Percentiles rank a stretch among this genome's conserved stretches.
Conservation (phyloP, 2,329 filamentous ascomycete species). For the Lecanicillium sp. region DNA sequence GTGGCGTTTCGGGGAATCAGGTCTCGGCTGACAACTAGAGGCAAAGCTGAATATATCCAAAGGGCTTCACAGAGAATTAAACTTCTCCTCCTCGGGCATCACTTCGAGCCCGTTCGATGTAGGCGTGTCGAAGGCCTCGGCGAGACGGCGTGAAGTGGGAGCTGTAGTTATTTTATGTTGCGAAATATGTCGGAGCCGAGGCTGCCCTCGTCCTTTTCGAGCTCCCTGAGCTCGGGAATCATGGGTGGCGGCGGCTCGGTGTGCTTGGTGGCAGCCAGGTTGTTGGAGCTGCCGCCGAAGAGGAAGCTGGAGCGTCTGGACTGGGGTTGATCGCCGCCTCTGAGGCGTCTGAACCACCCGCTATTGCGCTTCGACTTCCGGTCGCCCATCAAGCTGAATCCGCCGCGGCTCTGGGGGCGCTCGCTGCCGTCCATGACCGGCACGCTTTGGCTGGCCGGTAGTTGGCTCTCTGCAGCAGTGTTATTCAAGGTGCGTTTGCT, state of each 20-base stretch:
- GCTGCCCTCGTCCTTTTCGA: slow-evolving; percentile 43
- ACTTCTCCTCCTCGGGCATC: too few species aligned
- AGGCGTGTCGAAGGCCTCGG: slow-evolving; percentile 5
- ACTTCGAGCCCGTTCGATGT: slow-evolving; percentile 4
- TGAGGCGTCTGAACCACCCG: slow-evolving; percentile 53
- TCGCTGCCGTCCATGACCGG: slow-evolving; percentile 24
- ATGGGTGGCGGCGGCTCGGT: slow-evolving; percentile 51
- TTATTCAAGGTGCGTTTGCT: slow-evolving; percentile 51
- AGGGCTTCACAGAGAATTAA: too few species aligned
- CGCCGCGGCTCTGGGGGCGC: slow-evolving; percentile 47
- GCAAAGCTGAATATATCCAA: slow-evolving; percentile 9
- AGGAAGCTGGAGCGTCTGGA: slow-evolving; percentile 38
- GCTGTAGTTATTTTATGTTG: slow-evolving; percentile 47
- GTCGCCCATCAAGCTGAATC: slow-evolving; percentile 43
- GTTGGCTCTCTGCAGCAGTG: slow-evolving; percentile 45
- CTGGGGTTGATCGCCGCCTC: slow-evolving; percentile 29
- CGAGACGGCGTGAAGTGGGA: neutral
- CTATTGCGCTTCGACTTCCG: slow-evolving; percentile 51
- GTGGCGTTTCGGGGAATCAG: neutral
- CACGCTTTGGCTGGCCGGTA: slow-evolving; percentile 32
- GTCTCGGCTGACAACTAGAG: neutral
- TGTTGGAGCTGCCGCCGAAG: slow-evolving; percentile 33
- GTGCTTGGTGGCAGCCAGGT: slow-evolving; percentile 27
- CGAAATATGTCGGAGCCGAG: slow-evolving; percentile 48
- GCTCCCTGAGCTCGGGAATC: slow-evolving; percentile 52